Conservation (phyloP, 805 yeast genomes). For the Ogataea kodamae region DNA sequence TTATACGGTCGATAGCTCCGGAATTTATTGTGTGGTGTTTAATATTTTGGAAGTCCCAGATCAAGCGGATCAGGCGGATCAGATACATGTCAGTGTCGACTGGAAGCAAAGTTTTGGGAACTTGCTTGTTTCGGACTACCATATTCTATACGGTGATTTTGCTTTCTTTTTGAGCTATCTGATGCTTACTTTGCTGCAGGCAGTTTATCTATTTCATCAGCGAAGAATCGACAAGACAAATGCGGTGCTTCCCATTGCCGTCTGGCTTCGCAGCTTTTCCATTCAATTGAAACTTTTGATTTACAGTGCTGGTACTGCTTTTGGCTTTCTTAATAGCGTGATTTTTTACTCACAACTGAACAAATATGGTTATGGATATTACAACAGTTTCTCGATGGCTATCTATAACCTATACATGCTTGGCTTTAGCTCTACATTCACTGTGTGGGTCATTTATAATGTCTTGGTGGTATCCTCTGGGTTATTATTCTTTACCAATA, state of each 20-base stretch:
- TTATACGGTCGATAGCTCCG: constrained; percentile 20
- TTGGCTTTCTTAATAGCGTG: constrained; percentile 19
- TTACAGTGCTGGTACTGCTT: constrained; percentile 16
- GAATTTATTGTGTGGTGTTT: constrained; percentile 29
- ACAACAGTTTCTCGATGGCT: constrained; percentile 19
- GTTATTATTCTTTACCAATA: constrained; percentile 19
- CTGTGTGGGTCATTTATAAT: constrained; percentile 33
- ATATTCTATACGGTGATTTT: constrained; percentile 23
- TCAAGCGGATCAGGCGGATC: constrained; percentile 2
- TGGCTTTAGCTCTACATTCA: constrained; percentile 23
- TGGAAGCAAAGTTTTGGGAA: constrained; percentile 35
- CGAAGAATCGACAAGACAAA: constrained; percentile 17
- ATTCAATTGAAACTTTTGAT: constrained; percentile 29
- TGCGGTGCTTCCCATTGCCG: constrained; percentile 18
- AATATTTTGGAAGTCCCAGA: constrained; percentile 16
- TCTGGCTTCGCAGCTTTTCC: constrained; percentile 19
- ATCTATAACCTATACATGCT: constrained; percentile 23
- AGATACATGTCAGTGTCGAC: constrained; percentile 22
- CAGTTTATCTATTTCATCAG: constrained; percentile 15
- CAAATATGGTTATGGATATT: constrained; percentile 26
- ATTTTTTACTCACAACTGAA: constrained; percentile 22
- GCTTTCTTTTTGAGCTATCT: constrained; percentile 24
- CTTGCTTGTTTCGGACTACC: constrained; percentile 29
- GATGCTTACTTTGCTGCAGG: constrained; percentile 14
- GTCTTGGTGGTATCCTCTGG: constrained; percentile 32